phyloP scores from a whole-genome alignment of 2,329 filamentous ascomycete genomes.

The Fusarium xylarioides region DNA sequence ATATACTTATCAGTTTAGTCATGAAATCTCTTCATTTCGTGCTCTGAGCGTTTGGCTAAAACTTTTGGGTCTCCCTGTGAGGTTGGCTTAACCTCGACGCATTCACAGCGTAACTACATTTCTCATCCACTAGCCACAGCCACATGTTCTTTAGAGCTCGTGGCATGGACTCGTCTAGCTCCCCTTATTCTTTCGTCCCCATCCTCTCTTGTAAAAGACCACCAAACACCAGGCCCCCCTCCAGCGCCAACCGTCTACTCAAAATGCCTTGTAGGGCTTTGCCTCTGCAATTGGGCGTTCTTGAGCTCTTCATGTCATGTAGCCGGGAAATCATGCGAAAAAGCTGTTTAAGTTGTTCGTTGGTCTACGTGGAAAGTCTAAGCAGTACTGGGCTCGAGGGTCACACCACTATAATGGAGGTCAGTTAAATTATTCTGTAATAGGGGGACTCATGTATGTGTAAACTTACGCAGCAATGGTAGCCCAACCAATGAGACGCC shows the following conservation, averaged over 20 bases:
- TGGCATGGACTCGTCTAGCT: conserved; percentile 14
- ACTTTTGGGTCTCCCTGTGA: conserved; percentile 33
- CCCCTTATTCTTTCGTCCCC: conserved; percentile 15
- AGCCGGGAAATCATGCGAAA: conserved; percentile 37
- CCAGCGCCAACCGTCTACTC: conserved; percentile 43
- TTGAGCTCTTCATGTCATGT: conserved; percentile 29
- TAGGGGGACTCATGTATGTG: not conserved
- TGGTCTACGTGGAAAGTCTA: conserved; percentile 43
- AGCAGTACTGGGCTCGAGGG: conserved; percentile 60
- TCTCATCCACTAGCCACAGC: conserved; percentile 26
- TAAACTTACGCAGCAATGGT: conserved; percentile 75
- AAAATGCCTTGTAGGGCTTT: conserved; percentile 37
- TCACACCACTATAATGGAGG: conserved; percentile 58
- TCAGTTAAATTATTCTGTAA: conserved; percentile 1
- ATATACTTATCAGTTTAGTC: conserved; percentile 24
- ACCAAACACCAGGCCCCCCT: conserved; percentile 39
- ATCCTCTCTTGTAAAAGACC: conserved; percentile 32
- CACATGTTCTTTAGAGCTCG: conserved; percentile 10
- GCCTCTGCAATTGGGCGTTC: conserved; percentile 33
- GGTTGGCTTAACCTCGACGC: conserved; percentile 38
- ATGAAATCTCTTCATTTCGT: conserved; percentile 35
- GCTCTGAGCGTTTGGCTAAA: conserved; percentile 31
- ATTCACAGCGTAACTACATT: conserved; percentile 40
- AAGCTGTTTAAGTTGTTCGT: conserved; percentile 30
- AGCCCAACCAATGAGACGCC: conserved; percentile 93